Base-by-base conservation (phyloP, 2,329 filamentous ascomycete species). In the Arthrobotrys entomopaga region DNA sequence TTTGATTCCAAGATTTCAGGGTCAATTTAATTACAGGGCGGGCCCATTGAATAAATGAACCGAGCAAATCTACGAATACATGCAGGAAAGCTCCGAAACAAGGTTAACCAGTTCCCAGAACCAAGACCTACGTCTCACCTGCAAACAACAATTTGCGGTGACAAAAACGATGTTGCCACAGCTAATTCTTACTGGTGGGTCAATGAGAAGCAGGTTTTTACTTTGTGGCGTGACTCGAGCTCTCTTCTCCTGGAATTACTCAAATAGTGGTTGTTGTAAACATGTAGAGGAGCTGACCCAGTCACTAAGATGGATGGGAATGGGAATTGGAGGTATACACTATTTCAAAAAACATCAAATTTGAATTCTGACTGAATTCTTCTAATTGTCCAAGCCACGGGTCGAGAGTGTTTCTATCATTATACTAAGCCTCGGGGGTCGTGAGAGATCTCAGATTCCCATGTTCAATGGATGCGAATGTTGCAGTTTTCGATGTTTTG, bases 381-480 rank as follows among this genome's bases (percentile, higher is more conserved):
- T 34, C 10, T 34, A 34, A 6, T 7, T 34, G 10, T 34, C 2
- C 10, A 5, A 10, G 3, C 29, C 29, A 34, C 6, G 29, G 10
- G 29, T 34, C 29, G 29, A 34, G 29, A 34, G 29, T 34, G 29
- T 10, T 34, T 16, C 49, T 22, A 7, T n/a, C n/a, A 53, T 15
- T 5, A 13, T 40, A 3, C 4, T 20, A 19, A 57, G 42, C n/a
- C 5, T 46, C 46, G n/a, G 20, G 8, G 34, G 13, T 15, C 49
- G 20, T 1, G 20, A 3, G 29, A 34, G 10, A 34, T 10, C 11
- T 38, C n/a, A 52, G 49, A 61, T 73, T 66, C 54, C 60, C 69
- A 73, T 73, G 61, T 49, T 60, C 13, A n/a, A 16, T 22, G 10
- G 48, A 66, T 73, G 69, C 69, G 38, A 73, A 73, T 49, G 61